Conservation (phyloP, 139 green algal genomes). For the Chlorella sp. region DNA sequence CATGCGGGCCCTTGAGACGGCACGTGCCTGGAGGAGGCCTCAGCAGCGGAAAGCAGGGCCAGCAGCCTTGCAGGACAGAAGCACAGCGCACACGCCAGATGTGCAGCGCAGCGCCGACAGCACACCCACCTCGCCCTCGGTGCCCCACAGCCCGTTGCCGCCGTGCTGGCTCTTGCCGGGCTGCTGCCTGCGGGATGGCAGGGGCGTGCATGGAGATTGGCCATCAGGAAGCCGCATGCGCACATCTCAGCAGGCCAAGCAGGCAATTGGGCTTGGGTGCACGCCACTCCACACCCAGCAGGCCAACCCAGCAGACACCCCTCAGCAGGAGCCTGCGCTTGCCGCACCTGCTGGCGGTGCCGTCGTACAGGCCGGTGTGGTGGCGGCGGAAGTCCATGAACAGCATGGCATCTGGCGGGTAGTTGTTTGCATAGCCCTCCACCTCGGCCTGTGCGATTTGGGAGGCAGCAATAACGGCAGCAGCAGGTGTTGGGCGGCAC, state of each 20-base stretch:
- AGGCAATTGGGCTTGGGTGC: neutral
- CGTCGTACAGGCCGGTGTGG: slow-evolving; percentile 71
- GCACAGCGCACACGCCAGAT: too few relatives aligned
- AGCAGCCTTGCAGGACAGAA: too few relatives aligned
- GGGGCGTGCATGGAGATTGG: too few relatives aligned
- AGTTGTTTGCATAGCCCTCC: slow-evolving; percentile 69
- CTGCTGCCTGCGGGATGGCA: slow-evolving; percentile 69
- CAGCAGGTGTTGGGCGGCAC: too few relatives aligned
- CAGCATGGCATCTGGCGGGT: slow-evolving; percentile 85
- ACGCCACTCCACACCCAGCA: neutral
- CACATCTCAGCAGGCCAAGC: too few relatives aligned
- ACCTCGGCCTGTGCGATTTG: slow-evolving; percentile 46
- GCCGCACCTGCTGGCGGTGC: slow-evolving; percentile 16
- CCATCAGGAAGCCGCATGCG: neutral
- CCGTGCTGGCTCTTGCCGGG: slow-evolving; percentile 59
- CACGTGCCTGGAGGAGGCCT: too few relatives aligned
- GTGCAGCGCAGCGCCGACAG: too few relatives aligned
- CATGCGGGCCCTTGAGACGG: too few relatives aligned
- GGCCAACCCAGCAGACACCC: neutral
- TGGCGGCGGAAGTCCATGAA: slow-evolving; percentile 99
- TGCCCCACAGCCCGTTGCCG: slow-evolving; percentile 43
- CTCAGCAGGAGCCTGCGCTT: neutral
- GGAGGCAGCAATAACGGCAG: too few relatives aligned
- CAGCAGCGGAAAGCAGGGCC: too few relatives aligned
- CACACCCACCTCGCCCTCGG: slow-evolving; percentile 46